phyloP scores from a whole-genome alignment of 305 asterid species.

The Plantago rigida region DNA sequence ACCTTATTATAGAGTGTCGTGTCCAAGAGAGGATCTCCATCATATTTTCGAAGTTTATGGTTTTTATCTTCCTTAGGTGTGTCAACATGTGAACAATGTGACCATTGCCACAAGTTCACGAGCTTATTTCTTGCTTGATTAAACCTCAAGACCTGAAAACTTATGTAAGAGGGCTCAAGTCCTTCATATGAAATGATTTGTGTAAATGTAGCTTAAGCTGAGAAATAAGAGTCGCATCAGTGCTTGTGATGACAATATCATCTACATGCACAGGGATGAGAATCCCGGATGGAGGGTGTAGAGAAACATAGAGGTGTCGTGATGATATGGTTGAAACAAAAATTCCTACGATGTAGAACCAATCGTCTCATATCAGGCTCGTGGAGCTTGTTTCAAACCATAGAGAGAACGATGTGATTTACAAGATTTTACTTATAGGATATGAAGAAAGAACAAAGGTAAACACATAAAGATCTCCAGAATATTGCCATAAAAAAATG shows the following conservation, averaged over 20 bases:
- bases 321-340: neutral
- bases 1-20: too few relatives aligned
- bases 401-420: neutral
- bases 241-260: neutral
- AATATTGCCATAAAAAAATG: neutral
- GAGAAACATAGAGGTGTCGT: neutral
- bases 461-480: too few relatives aligned
- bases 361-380: neutral
- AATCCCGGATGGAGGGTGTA: neutral
- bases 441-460: too few relatives aligned
- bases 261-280: neutral
- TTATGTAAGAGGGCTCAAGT: neutral
- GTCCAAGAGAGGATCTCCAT: too few relatives aligned
- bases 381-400: neutral
- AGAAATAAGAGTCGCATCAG: neutral
- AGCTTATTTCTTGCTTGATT: neutral
- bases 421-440: neutral
- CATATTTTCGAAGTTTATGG: too few relatives aligned
- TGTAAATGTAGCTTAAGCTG: neutral
- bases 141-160: neutral
- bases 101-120: neutral
- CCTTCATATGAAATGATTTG: neutral
- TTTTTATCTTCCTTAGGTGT: too few relatives aligned
- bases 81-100: too few relatives aligned
- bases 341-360: neutral